Conservation (phyloP, 176 grass and related monocot genomes). For the Otatea glauca region DNA sequence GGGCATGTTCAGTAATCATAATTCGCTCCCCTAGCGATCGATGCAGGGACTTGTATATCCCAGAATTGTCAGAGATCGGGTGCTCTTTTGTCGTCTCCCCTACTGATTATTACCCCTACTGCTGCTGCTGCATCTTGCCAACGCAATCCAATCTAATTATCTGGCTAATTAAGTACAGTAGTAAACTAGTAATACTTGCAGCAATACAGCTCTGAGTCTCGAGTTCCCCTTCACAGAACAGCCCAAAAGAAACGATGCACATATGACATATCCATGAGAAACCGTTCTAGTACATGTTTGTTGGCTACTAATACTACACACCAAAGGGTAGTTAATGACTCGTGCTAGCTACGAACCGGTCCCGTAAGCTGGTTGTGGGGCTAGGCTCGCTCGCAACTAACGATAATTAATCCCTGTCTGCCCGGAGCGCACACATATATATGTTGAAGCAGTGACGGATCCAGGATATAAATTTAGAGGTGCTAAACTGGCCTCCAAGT, state of each 20-base stretch:
- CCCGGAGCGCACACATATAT: background rate
- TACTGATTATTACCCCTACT: background rate
- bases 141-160: background rate
- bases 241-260: background rate
- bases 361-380: background rate
- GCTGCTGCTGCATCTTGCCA: background rate
- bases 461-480: too few relatives aligned
- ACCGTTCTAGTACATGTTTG: background rate
- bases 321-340: slow-evolving; percentile 34
- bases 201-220: background rate
- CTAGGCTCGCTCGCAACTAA: background rate
- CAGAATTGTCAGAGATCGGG: slow-evolving; percentile 48
- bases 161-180: background rate
- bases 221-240: background rate
- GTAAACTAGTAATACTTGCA: background rate
- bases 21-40: slow-evolving; percentile 39
- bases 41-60: slow-evolving; percentile 39
- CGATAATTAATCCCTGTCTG: slow-evolving; percentile 7
- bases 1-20: slow-evolving; percentile 46
- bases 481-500: too few relatives aligned
- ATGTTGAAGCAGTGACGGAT: too few relatives aligned
- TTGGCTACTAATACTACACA: slow-evolving; percentile 21
- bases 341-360: background rate
- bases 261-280: background rate
- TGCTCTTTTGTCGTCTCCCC: slow-evolving; percentile 4